Percentiles rank a stretch among this genome's conserved stretches.
Conservation (phyloP, 495 filamentous ascomycete species). For the Gamarada debralockiae region DNA sequence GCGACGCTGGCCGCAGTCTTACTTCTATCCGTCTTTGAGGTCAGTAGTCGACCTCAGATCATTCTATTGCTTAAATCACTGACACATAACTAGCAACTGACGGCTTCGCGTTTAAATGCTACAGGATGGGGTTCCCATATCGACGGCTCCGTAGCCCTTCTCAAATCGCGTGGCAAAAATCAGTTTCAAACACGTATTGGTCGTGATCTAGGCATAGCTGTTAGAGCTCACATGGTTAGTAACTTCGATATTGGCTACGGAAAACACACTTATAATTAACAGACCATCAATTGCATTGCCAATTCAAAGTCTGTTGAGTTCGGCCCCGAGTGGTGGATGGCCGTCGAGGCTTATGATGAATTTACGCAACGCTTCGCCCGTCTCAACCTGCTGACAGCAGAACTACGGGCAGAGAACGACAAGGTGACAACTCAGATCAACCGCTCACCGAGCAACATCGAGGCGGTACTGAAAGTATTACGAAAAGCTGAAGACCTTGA, state of each 20-base stretch:
- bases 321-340: conserved; percentile 43
- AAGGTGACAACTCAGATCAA: conserved; percentile 29
- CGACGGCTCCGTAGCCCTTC: too few species aligned
- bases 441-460: conserved; percentile 32
- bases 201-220: too few species aligned
- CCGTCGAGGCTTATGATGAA: conserved; percentile 35
- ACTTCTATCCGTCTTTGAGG: too few species aligned
- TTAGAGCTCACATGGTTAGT: conserved; percentile 47
- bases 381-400: conserved; percentile 39
- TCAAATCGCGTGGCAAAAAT: too few species aligned
- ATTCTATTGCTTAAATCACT: too few species aligned
- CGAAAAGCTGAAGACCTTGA: conserved; percentile 35
- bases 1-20: conserved; percentile 58
- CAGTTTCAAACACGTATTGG: too few species aligned
- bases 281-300: conserved; percentile 42
- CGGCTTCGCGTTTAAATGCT: too few species aligned
- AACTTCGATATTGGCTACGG: neutral
- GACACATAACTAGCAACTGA: too few species aligned
- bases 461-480: conserved; percentile 36
- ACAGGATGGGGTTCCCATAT: too few species aligned
- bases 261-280: conserved; percentile 16
- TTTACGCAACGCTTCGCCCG: conserved; percentile 34
- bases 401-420: conserved; percentile 41
- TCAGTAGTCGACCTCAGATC: too few species aligned
- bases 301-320: conserved; percentile 36